phyloP scores from a whole-genome alignment of 805 yeast species.

The Hanseniaspora meyeri region DNA sequence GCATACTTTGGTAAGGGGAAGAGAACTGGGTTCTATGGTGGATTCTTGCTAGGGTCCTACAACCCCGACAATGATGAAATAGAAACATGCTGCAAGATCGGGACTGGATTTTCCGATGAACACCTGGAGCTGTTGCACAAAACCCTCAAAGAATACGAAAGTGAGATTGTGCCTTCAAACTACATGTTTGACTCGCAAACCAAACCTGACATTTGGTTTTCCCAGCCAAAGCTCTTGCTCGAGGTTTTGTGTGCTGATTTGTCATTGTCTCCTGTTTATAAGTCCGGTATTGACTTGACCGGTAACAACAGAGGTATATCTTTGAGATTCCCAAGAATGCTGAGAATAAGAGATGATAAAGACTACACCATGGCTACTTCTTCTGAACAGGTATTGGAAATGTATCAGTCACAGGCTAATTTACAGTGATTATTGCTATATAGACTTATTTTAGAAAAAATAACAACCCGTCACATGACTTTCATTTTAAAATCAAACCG shows the following conservation, averaged over 20 bases:
- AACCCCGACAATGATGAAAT: slow-evolving; percentile 84
- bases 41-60: slow-evolving; percentile 80
- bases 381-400: slow-evolving; percentile 70
- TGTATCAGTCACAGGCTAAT: slow-evolving; percentile 61
- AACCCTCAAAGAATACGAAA: slow-evolving; percentile 55
- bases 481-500: not conserved
- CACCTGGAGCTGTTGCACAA: slow-evolving; percentile 49
- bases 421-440: slow-evolving; percentile 4
- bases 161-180: slow-evolving; percentile 50
- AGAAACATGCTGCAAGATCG: slow-evolving; percentile 92
- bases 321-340: slow-evolving; percentile 75
- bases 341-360: slow-evolving; percentile 77
- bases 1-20: slow-evolving; percentile 91
- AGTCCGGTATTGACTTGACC: slow-evolving; percentile 60
- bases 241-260: slow-evolving; percentile 88
- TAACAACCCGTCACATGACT: not conserved
- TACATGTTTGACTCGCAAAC: slow-evolving; percentile 60
- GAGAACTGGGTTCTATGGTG: slow-evolving; percentile 91
- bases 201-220: slow-evolving; percentile 83
- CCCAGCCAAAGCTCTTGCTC: slow-evolving; percentile 66
- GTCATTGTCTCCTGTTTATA: slow-evolving; percentile 76
- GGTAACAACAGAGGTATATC: slow-evolving; percentile 64
- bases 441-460: not conserved
- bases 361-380: slow-evolving; percentile 75
- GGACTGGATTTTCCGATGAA: slow-evolving; percentile 92